Percentiles rank a stretch among this genome's conserved stretches.
phyloP scores from a whole-genome alignment of 2,329 filamentous ascomycete species.

The Parafenestella ontariensis region DNA sequence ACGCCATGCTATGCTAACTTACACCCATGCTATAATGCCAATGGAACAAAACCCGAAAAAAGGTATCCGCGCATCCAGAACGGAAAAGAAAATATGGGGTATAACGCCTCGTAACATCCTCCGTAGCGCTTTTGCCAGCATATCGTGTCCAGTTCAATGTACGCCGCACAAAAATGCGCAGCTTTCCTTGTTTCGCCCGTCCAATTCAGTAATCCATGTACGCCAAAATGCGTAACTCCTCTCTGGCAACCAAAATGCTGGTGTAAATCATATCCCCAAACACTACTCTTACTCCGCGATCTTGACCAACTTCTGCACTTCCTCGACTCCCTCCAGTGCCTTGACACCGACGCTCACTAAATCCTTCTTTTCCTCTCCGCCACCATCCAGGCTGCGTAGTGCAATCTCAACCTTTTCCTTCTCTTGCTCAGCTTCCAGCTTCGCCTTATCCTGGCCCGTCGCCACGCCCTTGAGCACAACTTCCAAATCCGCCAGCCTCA shows the following conservation, averaged over 20 bases:
- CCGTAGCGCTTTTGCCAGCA: neutral
- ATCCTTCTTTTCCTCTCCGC: neutral
- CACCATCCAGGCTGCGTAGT: neutral
- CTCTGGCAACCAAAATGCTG: no score
- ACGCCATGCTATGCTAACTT: constrained; percentile 4
- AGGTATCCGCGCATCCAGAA: no score
- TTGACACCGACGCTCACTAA: constrained; percentile 11
- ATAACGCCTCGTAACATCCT: neutral
- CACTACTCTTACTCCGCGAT: neutral
- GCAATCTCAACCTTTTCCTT: neutral
- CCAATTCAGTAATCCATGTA: neutral
- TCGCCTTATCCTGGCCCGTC: constrained; percentile 35
- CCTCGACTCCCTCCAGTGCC: constrained; percentile 6
- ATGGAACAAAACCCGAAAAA: no score
- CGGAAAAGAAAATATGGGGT: neutral
- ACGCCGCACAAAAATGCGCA: neutral
- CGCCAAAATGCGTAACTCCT: neutral
- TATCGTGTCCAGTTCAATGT: neutral
- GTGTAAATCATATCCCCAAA: no score
- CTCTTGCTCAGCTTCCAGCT: constrained; percentile 21
- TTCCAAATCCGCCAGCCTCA: constrained; percentile 54
- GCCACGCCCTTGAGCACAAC: constrained; percentile 48
- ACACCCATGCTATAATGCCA: neutral
- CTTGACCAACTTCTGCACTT: constrained; percentile 1
- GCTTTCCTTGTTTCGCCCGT: neutral